Conservation (phyloP, 2,329 filamentous ascomycete species). For the Penicillium sp. region DNA sequence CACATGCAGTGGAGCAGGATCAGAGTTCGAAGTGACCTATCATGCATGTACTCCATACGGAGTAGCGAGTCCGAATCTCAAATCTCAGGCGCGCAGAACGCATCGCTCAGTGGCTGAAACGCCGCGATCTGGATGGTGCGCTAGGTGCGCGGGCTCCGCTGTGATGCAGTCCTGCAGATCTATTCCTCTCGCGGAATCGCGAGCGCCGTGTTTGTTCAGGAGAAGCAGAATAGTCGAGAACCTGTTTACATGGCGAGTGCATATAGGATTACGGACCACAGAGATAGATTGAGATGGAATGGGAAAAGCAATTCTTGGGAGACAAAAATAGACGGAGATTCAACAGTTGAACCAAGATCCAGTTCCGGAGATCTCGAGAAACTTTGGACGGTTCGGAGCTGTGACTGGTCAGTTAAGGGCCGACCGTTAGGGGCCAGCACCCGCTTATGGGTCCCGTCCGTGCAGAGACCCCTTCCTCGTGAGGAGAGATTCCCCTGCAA, state of each 20-base stretch:
- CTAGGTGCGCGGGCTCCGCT: constrained; percentile 13
- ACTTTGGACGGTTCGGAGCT: constrained; percentile 15
- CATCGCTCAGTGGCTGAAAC: constrained; percentile 24
- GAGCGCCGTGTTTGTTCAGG: not conserved
- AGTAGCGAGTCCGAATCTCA: constrained; percentile 4
- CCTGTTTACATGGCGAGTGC: constrained; percentile 7
- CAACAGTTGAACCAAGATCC: constrained; percentile 7
- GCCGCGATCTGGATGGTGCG: constrained; percentile 17
- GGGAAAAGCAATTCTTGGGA: no score
- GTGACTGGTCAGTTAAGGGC: not conserved
- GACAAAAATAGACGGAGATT: not conserved
- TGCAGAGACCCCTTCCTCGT: constrained; percentile 2
- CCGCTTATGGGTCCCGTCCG: constrained; percentile 18
- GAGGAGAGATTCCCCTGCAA: not conserved
- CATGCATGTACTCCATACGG: constrained; percentile 12
- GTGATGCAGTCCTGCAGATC: constrained; percentile 20
- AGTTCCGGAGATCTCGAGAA: constrained; percentile 16
- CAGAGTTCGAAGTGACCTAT: constrained; percentile 22
- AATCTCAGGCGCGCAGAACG: constrained; percentile 20
- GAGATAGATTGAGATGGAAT: not conserved
- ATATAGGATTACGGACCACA: not conserved
- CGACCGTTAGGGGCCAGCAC: constrained; percentile 20
- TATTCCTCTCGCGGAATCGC: constrained; percentile 15
- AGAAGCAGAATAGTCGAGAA: not conserved
- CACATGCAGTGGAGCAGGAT: constrained; percentile 6